Evolutionary conservation across 768 basidiomycete species (phyloP).

Genomic region (Hericium rajendrae): DNA sequence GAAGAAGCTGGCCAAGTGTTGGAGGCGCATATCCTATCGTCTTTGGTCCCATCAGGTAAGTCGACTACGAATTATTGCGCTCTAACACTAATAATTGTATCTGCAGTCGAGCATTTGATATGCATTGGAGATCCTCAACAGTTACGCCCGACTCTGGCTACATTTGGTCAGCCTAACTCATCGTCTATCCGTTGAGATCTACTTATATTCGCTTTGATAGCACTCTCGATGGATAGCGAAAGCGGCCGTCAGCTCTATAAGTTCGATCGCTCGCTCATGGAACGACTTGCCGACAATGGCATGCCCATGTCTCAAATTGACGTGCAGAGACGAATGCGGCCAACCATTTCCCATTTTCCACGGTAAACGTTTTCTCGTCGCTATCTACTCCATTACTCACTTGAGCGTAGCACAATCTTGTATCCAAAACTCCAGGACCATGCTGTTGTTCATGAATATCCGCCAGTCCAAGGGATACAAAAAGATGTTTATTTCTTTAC

Average conservation of each 20-base stretch:
- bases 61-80: not conserved
- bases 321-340: constrained; percentile 71
- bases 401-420: constrained; percentile 37
- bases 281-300: constrained; percentile 48
- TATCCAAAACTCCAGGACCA: constrained; percentile 57
- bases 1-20: constrained; percentile 81
- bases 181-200: not conserved
- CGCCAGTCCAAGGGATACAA: constrained; percentile 48
- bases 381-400: not conserved
- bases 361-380: constrained; percentile 25
- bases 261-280: constrained; percentile 66
- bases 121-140: constrained; percentile 76
- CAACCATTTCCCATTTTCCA: constrained; percentile 52
- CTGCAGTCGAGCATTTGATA: constrained; percentile 55
- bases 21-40: constrained; percentile 64
- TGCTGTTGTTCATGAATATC: constrained; percentile 38
- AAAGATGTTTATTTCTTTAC: constrained; percentile 62
- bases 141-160: constrained; percentile 58
- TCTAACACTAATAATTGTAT: not conserved
- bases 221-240: constrained; percentile 58
- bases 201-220: constrained; percentile 25
- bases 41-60: constrained; percentile 38
- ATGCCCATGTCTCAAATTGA: constrained; percentile 61
- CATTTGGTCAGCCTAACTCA: constrained; percentile 35
- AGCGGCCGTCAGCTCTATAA: constrained; percentile 45